Percentiles rank a stretch among this genome's conserved stretches.
phyloP scores from a whole-genome alignment of 805 yeast genomes.

The Zygoascus biomembranicola region DNA sequence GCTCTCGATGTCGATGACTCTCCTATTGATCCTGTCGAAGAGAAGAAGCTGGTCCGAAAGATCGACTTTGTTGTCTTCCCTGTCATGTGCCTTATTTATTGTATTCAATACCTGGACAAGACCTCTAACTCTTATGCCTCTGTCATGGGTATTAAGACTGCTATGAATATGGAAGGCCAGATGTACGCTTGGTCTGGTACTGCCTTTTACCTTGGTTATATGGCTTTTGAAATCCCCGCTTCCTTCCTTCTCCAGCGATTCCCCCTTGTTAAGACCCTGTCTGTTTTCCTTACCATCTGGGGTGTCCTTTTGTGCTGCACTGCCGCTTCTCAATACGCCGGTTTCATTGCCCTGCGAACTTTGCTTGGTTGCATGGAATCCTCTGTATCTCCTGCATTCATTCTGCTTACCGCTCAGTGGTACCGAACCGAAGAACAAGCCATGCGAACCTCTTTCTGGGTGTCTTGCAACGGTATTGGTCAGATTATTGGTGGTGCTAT shows the following conservation, averaged over 20 bases:
- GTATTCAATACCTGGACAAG: slow-evolving; percentile 56
- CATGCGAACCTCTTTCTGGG: slow-evolving; percentile 33
- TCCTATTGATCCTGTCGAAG: slow-evolving; percentile 7
- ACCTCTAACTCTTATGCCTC: slow-evolving; percentile 43
- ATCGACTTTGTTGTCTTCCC: slow-evolving; percentile 48
- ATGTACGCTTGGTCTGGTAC: slow-evolving; percentile 45
- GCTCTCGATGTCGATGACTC: neutral
- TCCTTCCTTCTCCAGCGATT: slow-evolving; percentile 42
- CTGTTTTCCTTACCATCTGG: slow-evolving; percentile 9
- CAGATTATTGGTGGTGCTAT: slow-evolving; percentile 38
- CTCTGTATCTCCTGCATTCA: slow-evolving; percentile 51
- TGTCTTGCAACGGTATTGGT: slow-evolving; percentile 36
- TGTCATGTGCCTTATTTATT: slow-evolving; percentile 40
- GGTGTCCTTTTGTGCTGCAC: slow-evolving; percentile 11
- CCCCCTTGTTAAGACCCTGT: slow-evolving; percentile 32
- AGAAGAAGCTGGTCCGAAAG: slow-evolving; percentile 34
- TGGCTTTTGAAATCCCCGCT: slow-evolving; percentile 47
- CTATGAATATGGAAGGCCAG: slow-evolving; percentile 37
- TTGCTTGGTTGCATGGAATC: slow-evolving; percentile 46
- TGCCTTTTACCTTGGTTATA: slow-evolving; percentile 56
- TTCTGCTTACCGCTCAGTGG: slow-evolving; percentile 49
- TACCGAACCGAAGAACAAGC: slow-evolving; percentile 42
- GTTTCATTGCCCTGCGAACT: slow-evolving; percentile 40
- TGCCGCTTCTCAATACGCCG: slow-evolving; percentile 32
- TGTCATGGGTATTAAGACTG: slow-evolving; percentile 41